phyloP scores from a whole-genome alignment of 208 protist species.

The Crithidia mellificae region DNA sequence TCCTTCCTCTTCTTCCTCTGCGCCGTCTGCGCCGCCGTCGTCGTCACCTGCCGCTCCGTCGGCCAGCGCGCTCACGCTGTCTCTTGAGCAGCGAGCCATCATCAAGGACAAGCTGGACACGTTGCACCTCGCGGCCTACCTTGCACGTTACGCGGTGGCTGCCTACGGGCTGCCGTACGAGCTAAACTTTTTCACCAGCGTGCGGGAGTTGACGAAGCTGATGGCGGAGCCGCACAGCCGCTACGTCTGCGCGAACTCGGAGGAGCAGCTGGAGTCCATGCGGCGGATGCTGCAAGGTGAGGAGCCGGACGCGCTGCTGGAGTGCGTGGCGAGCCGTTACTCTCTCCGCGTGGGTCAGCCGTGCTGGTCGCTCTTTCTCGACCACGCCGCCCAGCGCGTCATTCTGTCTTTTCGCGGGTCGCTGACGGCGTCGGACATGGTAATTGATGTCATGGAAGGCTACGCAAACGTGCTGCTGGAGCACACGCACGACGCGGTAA shows the following conservation, averaged over 20 bases:
- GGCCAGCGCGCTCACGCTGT: slow-evolving; percentile 2
- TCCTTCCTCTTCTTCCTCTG: background rate
- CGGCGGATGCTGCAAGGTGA: slow-evolving; percentile 75
- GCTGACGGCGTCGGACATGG: slow-evolving; percentile 56
- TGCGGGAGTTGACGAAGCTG: slow-evolving; percentile 46
- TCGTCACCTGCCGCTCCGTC: background rate
- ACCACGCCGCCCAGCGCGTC: slow-evolving; percentile 59
- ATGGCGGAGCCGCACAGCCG: slow-evolving; percentile 62
- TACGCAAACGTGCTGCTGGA: slow-evolving; percentile 48
- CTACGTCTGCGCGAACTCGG: slow-evolving; percentile 60
- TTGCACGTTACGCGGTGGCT: slow-evolving; percentile 66
- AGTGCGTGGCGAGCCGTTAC: slow-evolving; percentile 71
- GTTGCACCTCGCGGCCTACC: slow-evolving; percentile 47
- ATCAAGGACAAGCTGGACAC: slow-evolving; percentile 27
- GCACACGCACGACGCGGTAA: background rate
- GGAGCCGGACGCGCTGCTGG: slow-evolving; percentile 47
- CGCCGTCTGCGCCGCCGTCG: background rate
- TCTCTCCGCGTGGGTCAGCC: slow-evolving; percentile 46
- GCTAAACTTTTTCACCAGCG: slow-evolving; percentile 69
- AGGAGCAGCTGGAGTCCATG: slow-evolving; percentile 75
- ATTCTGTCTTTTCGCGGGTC: slow-evolving; percentile 78
- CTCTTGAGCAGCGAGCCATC: slow-evolving; percentile 15
- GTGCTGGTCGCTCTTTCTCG: slow-evolving; percentile 64
- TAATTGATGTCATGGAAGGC: slow-evolving; percentile 58
- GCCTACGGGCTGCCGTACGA: slow-evolving; percentile 82